Evolutionary conservation across 495 filamentous ascomycete genomes (phyloP).

Genomic region (Neurospora cerealis): DNA sequence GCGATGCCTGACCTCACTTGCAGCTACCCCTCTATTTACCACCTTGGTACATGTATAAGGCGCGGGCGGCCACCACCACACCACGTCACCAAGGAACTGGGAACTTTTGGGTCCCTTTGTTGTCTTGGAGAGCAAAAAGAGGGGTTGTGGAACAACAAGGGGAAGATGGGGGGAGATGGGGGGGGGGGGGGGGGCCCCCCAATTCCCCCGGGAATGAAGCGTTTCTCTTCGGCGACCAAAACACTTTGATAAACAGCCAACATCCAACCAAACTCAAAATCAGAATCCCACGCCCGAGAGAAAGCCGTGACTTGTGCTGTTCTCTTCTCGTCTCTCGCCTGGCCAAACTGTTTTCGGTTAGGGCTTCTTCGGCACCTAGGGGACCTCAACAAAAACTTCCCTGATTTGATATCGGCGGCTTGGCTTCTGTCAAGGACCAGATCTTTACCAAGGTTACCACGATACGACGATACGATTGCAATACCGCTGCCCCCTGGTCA

Average conservation of each 20-base stretch:
- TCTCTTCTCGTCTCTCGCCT: background rate
- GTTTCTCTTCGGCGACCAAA: background rate
- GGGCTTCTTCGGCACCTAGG: background rate
- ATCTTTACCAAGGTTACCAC: background rate
- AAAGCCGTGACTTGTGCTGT: background rate
- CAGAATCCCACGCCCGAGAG: background rate
- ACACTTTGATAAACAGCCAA: background rate
- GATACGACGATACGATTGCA: background rate
- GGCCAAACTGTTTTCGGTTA: background rate
- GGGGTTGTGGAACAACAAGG: background rate
- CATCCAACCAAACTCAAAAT: background rate
- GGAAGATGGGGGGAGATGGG: background rate
- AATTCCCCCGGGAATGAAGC: background rate
- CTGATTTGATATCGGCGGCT: background rate
- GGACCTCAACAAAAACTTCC: background rate
- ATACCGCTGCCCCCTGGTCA: background rate
- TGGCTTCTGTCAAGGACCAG: background rate
- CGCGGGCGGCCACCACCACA: background rate
- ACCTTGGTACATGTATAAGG: background rate
- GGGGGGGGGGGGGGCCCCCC: background rate
- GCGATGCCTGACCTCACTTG: background rate
- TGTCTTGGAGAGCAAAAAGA: background rate
- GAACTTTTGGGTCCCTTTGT: background rate
- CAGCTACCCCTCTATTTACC: background rate
- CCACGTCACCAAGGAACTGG: background rate